These are phyloP conservation scores for Coemansia sp. DNA, from an alignment of 192 early-diverging fungal genomes.

Conservation along the genomic window DNA sequence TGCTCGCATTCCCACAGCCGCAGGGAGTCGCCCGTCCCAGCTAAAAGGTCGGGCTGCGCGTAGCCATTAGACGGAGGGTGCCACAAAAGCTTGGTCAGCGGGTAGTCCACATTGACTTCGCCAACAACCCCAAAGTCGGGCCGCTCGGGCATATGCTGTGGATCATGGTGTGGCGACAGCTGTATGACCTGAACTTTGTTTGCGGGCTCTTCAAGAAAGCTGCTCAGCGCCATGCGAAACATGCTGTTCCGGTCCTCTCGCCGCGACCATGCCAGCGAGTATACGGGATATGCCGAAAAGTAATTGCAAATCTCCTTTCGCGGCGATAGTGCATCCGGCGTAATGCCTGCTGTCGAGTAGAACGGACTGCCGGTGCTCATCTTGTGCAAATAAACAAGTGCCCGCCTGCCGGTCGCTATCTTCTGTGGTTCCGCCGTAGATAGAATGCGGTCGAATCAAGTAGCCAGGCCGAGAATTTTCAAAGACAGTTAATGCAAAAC, in stretches of 20 bases:
- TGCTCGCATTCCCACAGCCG: constrained; percentile 83
- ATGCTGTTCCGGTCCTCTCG: constrained; percentile 40
- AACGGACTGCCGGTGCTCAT: constrained; percentile 49
- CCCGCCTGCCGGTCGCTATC: not conserved
- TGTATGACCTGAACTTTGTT: constrained; percentile 57
- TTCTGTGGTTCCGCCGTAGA: too few species aligned
- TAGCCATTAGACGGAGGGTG: constrained; percentile 58
- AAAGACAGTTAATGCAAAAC: too few species aligned
- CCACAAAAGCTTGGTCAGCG: constrained; percentile 89
- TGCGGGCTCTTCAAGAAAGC: constrained; percentile 66
- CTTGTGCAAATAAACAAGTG: not conserved
- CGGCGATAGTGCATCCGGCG: constrained; percentile 38
- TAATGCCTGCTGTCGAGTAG: constrained; percentile 18
- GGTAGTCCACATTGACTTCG: constrained; percentile 77
- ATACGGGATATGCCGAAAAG: constrained; percentile 78
- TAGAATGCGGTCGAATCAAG: not conserved
- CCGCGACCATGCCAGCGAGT: constrained; percentile 82
- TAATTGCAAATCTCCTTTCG: constrained; percentile 79
- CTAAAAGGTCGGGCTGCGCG: constrained; percentile 66
- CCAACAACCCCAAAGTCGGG: constrained; percentile 71
- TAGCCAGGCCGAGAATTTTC: too few species aligned
- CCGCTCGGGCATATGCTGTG: constrained; percentile 38
- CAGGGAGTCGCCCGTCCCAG: constrained; percentile 82
- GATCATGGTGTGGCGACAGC: constrained; percentile 47
- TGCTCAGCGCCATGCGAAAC: constrained; percentile 80